Evolutionary conservation across 805 yeast species (phyloP), one percentile per base, ranked within the genome.

Genomic region (Pichia thaimueangensis): DNA sequence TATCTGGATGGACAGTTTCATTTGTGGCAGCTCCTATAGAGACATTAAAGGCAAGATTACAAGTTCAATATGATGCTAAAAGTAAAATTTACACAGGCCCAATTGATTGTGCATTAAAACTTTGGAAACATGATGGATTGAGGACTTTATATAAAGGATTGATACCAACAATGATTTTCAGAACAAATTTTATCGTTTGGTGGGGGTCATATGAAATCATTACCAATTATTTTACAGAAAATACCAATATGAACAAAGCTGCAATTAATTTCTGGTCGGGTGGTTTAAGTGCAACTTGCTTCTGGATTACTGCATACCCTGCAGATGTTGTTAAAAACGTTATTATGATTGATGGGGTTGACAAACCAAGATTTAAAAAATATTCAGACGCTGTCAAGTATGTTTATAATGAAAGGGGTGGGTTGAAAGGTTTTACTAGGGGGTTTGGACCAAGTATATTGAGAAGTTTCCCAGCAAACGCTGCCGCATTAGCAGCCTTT

Each of bases 21-120:
- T 83, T 88, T 65, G 89, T 88, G n/a, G 97, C 97, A 5, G 95
- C 96, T 0, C 96, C 96, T 2, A 82, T 88, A 7, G 97, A 88
- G 60, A 82, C 83, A 53, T 78, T 88, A 51, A 88, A 88, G 63
- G 95, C 95, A 3, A 72, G 94, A 48, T 69, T 88, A 39, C 96
- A 88, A 60, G 87, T 88, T 11, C 96, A 88, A 57, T 88, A 88
- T 58, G 94, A 86, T 58, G 81, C 88, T 11, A 72, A 74, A 32
- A 66, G 83, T 13, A 80, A 70, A 49, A 54, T 73, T 10, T 87
- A 82, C 57, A 69, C 67, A 2, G 96, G 96, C 0, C 96, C 97
- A 0, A 63, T 87, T 23, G 86, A 86, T 57, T 89, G 89, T 53
- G 74, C 80, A 16, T 52, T 61, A 40, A 78, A 80, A 47, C 63